Conservation (phyloP, 306 rosid genomes). For the Glycine soja region DNA sequence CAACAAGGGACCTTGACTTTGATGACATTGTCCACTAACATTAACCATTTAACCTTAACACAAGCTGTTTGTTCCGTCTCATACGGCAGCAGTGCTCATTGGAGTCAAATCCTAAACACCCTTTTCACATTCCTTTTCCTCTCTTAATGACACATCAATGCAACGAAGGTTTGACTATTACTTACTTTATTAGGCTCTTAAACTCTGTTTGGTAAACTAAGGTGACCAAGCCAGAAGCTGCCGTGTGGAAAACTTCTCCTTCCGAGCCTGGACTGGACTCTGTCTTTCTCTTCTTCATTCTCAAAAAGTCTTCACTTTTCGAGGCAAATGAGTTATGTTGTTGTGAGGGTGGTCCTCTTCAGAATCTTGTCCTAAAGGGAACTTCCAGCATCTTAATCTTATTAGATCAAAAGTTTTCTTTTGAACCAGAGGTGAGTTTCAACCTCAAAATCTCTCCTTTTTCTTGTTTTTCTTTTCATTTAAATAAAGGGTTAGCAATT, state of each 20-base stretch:
- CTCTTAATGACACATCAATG: no score
- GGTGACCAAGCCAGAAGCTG: conserved; percentile 48
- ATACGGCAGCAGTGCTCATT: no score
- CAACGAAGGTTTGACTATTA: no score
- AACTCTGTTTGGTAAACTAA: conserved; percentile 35
- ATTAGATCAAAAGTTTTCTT: conserved; percentile 37
- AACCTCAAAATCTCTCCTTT: background rate
- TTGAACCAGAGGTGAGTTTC: conserved; percentile 49
- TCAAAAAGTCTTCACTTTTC: conserved; percentile 14
- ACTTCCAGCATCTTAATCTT: conserved; percentile 16
- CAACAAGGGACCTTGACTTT: no score
- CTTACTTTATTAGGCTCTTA: no score
- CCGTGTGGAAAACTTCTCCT: conserved; percentile 61
- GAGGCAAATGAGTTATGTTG: conserved; percentile 25
- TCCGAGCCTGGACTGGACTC: background rate
- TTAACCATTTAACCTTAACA: no score
- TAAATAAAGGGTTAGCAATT: background rate
- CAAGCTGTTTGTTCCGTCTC: no score
- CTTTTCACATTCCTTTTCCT: no score
- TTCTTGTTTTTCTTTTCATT: background rate
- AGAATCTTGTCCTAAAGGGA: conserved; percentile 2
- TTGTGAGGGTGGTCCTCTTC: conserved; percentile 30
- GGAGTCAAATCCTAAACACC: no score
- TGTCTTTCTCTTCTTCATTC: conserved; percentile 21
- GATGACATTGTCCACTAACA: no score